These are phyloP conservation scores for Omphalotus guepiniiformis DNA, from an alignment of 768 basidiomycete genomes.

Conservation along the genomic window DNA sequence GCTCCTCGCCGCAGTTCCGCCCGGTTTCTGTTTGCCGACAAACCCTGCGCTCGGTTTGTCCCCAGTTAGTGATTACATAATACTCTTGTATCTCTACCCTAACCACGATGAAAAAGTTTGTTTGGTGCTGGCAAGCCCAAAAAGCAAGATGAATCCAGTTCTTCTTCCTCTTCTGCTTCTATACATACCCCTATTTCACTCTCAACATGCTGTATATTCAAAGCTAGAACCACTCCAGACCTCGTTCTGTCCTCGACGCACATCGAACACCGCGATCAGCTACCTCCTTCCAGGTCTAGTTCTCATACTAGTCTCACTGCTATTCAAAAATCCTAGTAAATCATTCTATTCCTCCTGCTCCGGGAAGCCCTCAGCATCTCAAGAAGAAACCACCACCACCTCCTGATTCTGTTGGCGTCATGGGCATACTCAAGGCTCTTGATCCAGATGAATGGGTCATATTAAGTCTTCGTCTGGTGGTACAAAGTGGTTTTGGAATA, in stretches of 20 bases:
- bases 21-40: slow-evolving; percentile 5
- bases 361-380: slow-evolving; percentile 9
- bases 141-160: too few species aligned
- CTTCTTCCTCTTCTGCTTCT: too few species aligned
- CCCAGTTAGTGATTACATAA: too few species aligned
- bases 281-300: too few species aligned
- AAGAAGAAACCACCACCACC: slow-evolving; percentile 22
- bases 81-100: too few species aligned
- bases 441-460: slow-evolving; percentile 43
- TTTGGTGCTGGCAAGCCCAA: too few species aligned
- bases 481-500: slow-evolving; percentile 35
- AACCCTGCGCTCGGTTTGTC: background rate
- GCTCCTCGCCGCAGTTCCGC: slow-evolving; percentile 3
- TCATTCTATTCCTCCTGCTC: slow-evolving; percentile 2
- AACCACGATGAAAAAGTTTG: too few species aligned
- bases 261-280: too few species aligned
- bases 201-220: too few species aligned
- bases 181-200: too few species aligned
- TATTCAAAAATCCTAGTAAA: slow-evolving; percentile 31
- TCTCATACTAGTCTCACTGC: slow-evolving; percentile 47
- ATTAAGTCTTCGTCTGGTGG: slow-evolving; percentile 27
- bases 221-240: slow-evolving; percentile 10
- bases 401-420: slow-evolving; percentile 32
- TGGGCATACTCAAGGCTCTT: slow-evolving; percentile 57
- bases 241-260: slow-evolving; percentile 21